These are phyloP conservation scores for Colletotrichum sp. DNA, from an alignment of 2,329 filamentous ascomycete species.

Conservation along the genomic window DNA sequence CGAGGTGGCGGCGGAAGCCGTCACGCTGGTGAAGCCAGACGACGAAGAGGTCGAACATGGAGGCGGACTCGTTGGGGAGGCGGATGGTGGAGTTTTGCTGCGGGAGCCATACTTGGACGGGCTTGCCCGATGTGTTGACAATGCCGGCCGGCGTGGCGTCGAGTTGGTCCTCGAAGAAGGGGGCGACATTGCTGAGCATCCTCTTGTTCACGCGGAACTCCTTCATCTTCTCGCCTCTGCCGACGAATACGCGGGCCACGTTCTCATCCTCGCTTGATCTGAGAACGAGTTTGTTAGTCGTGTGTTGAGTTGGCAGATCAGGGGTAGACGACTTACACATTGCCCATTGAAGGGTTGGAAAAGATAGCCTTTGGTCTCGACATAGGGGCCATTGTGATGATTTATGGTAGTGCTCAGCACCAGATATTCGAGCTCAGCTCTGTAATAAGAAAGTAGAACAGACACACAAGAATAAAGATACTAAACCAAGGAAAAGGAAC, in stretches of 20 bases:
- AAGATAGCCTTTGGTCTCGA: conserved; percentile 21
- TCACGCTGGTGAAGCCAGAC: conserved; percentile 53
- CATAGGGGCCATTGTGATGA: conserved; percentile 10
- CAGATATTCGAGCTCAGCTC: conserved; percentile 13
- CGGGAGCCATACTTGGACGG: conserved; percentile 41
- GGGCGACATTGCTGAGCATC: conserved; percentile 50
- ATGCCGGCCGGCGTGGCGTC: conserved; percentile 35
- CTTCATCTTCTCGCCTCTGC: conserved; percentile 38
- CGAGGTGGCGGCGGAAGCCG: conserved; percentile 48
- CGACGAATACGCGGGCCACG: conserved; percentile 44
- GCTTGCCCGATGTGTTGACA: conserved; percentile 24
- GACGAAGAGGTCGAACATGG: conserved; percentile 60
- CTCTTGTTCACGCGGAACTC: conserved; percentile 48
- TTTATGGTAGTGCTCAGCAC: conserved; percentile 12
- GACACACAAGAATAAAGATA: background rate
- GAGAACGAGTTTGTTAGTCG: background rate
- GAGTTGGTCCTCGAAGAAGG: conserved; percentile 54
- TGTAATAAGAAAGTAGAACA: background rate
- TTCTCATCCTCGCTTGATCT: conserved; percentile 14
- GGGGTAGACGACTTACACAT: conserved; percentile 12
- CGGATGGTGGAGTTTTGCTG: conserved; percentile 29
- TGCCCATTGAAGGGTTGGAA: conserved; percentile 1
- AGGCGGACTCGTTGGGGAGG: conserved; percentile 51
- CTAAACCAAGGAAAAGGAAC: background rate
- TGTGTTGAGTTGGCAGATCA: background rate